These are phyloP conservation scores for Lentinula raphanica DNA, from an alignment of 768 basidiomycete genomes.

Conservation along the genomic window DNA sequence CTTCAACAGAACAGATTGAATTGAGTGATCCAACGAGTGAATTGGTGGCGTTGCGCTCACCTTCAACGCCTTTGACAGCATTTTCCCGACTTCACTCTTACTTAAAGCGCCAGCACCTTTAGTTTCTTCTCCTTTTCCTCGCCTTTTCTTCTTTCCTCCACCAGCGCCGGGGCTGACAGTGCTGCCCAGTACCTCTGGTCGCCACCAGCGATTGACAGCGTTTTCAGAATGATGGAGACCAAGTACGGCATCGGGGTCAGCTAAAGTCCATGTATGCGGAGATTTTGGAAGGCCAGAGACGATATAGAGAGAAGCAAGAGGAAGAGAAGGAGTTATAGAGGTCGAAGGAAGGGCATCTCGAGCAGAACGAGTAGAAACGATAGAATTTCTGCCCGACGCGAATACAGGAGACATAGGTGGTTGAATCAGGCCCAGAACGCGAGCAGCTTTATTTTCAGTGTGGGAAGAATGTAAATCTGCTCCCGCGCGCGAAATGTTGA, in stretches of 20 bases:
- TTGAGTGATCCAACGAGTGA: constrained; percentile 2
- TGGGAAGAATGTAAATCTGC: neutral
- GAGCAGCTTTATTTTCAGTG: constrained; percentile 57
- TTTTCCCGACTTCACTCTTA: constrained; percentile 85
- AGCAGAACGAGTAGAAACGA: constrained; percentile 70
- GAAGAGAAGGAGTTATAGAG: constrained; percentile 65
- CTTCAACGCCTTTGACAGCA: constrained; percentile 89
- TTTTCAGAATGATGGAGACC: constrained; percentile 80
- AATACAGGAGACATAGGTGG: constrained; percentile 83
- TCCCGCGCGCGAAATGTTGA: neutral
- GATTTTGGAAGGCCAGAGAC: constrained; percentile 87
- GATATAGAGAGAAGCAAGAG: constrained; percentile 80
- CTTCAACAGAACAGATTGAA: constrained; percentile 30
- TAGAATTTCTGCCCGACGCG: constrained; percentile 67
- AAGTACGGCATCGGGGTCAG: constrained; percentile 76
- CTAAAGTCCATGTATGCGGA: constrained; percentile 85
- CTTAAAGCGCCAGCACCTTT: constrained; percentile 77
- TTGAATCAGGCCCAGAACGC: constrained; percentile 72
- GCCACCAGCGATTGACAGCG: constrained; percentile 86
- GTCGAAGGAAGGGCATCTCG: constrained; percentile 51
- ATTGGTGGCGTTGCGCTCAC: constrained; percentile 30
- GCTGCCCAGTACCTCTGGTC: constrained; percentile 86
- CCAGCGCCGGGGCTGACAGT: constrained; percentile 82
- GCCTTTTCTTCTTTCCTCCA: constrained; percentile 71
- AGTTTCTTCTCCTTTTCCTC: constrained; percentile 58